These are phyloP conservation scores for Calonectria henricotiae DNA, from an alignment of 2,329 filamentous ascomycete species.

Conservation along the genomic window DNA sequence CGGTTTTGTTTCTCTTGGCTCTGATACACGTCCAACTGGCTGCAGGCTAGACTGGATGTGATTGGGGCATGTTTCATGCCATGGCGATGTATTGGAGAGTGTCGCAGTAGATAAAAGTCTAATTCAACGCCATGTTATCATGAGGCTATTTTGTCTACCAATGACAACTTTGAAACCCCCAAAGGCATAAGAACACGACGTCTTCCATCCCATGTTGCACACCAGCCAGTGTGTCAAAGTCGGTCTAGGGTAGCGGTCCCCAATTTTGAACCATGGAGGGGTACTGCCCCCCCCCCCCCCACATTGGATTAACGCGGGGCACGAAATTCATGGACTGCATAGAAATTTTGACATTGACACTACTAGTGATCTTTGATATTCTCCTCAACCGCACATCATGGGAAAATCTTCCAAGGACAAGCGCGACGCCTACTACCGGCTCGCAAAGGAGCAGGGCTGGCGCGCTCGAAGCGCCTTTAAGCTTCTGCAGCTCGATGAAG, in stretches of 20 bases:
- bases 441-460: constrained; percentile 99
- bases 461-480: constrained; percentile 97
- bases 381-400: constrained; percentile 68
- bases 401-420: constrained; percentile 99
- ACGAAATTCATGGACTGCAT: constrained; percentile 45
- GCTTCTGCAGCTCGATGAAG: constrained; percentile 92
- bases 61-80: neutral
- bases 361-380: constrained; percentile 1
- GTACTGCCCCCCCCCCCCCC: constrained; percentile 43
- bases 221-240: neutral
- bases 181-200: no score
- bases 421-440: constrained; percentile 96
- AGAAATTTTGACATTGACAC: constrained; percentile 27
- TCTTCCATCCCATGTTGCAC: no score
- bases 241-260: constrained; percentile 33
- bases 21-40: no score
- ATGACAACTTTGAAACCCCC: no score
- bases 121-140: neutral
- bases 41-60: no score
- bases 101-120: neutral
- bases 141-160: no score
- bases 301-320: constrained; percentile 51
- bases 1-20: no score
- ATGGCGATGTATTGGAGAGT: neutral
- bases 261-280: constrained; percentile 6